A percentile compares a stretch with the other conserved stretches of the same genome.
These are phyloP conservation scores for Lachnellula cervina DNA, from an alignment of 2,329 filamentous ascomycete genomes.

Conservation along the genomic window DNA sequence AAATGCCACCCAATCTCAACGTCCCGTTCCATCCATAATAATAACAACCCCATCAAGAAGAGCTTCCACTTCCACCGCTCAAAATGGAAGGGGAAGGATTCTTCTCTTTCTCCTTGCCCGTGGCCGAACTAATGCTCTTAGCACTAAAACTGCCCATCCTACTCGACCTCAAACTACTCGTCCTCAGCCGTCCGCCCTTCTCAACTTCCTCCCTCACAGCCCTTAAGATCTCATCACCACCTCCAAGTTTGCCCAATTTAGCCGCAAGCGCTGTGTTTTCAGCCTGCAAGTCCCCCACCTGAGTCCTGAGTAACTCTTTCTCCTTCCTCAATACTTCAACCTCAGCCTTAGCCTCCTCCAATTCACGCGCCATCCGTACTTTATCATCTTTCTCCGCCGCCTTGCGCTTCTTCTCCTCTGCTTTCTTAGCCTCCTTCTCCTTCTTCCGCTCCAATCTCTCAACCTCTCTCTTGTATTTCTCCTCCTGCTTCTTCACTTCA, in stretches of 20 bases:
- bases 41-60: too few relatives aligned
- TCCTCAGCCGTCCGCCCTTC: constrained; percentile 18
- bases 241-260: constrained; percentile 43
- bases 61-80: background rate
- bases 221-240: constrained; percentile 26
- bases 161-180: constrained; percentile 19
- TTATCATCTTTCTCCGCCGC: constrained; percentile 49
- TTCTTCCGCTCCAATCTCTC: constrained; percentile 60
- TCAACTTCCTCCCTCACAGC: constrained; percentile 22
- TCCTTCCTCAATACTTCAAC: constrained; percentile 52
- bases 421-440: constrained; percentile 56
- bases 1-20: too few relatives aligned
- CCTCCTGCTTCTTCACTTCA: constrained; percentile 61
- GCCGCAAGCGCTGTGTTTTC: constrained; percentile 57
- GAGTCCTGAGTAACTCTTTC: constrained; percentile 48
- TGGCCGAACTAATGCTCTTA: constrained; percentile 1
- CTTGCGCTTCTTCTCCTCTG: constrained; percentile 47
- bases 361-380: constrained; percentile 43
- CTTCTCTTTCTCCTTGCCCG: constrained; percentile 9
- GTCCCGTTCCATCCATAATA: too few relatives aligned
- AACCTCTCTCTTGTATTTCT: constrained; percentile 60
- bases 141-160: constrained; percentile 11
- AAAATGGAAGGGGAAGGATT: background rate
- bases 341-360: constrained; percentile 49
- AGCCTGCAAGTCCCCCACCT: constrained; percentile 53